Percentiles rank a stretch among this genome's conserved stretches.
Conservation (phyloP, 31 red algal species). For the Porphyra umbilicalis region DNA sequence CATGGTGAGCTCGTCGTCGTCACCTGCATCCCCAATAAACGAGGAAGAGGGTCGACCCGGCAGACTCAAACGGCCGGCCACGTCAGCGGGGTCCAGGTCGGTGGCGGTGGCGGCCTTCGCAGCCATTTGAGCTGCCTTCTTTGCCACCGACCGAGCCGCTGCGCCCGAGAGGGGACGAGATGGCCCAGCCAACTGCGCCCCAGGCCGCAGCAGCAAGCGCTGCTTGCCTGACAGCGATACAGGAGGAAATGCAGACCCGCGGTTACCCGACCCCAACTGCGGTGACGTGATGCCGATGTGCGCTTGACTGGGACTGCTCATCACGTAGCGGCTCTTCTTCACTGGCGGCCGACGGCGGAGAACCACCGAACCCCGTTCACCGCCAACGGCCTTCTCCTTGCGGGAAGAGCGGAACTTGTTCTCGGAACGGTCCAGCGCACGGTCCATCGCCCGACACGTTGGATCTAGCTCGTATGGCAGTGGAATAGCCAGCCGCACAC, state of each 20-base stretch:
- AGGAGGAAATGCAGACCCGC: neutral
- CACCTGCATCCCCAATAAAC: neutral
- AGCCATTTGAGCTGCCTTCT: neutral
- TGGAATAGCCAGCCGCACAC: conserved; percentile 51
- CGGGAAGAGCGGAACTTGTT: conserved; percentile 65
- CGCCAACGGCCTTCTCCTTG: conserved; percentile 77
- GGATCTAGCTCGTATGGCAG: conserved; percentile 59
- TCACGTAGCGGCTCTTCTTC: conserved; percentile 16
- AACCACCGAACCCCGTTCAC: conserved; percentile 73
- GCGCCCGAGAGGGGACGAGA: neutral
- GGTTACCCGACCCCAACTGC: neutral
- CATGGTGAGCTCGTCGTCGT: no score
- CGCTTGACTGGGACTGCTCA: neutral
- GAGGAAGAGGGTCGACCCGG: neutral
- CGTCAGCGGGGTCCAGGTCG: neutral
- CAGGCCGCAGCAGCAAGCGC: neutral
- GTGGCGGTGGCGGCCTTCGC: conserved; percentile 1
- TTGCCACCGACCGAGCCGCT: neutral
- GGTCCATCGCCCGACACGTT: conserved; percentile 56
- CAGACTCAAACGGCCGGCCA: neutral
- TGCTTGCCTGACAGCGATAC: conserved; percentile 17
- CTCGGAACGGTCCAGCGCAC: conserved; percentile 68
- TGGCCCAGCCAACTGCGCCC: neutral
- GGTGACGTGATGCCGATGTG: neutral
- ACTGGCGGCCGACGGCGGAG: conserved; percentile 53